Evolutionary conservation across 106 monocot species (phyloP), one percentile per base, ranked within the genome.

Genomic region (Acanthochlamys bracteata): DNA sequence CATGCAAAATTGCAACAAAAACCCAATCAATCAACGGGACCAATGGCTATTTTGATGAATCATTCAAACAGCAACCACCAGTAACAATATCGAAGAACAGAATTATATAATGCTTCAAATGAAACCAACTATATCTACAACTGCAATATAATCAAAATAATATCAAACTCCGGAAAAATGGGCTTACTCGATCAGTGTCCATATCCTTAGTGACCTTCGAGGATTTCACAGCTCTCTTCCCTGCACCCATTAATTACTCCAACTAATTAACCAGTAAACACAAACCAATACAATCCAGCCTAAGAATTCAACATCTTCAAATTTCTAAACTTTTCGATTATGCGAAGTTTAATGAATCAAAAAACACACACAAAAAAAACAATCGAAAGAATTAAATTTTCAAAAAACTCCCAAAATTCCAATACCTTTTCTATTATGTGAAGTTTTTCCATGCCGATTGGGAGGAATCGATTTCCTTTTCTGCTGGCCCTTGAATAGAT

Each of bases 401-500:
- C 43, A 43, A 43, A 13, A 49, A 49, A 49, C 4, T 17, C 12
- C 15, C 27, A 26, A 23, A 13, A 20, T 8, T 16, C 13, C 4
- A 27, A 24, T 25, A 83, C 87, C 87, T 80, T 87, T 87, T 33
- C 87, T 79, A 51, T 64, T 46, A 17, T 74, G 56, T 45, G 74
- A 45, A 16, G 41, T 16, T 73, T 80, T 83, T 12, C 87, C 83
- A 66, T 83, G 87, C 71, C 80, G 87, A 71, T 72, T 87, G 11
- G 83, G 83, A 65, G 83, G 87, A 26, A 87, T 77, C 9, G 74
- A 57, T 59, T 87, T 87, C 47, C 26, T 73, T 79, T 86, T 87
- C 64, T 80, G 61, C 68, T 73, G 63, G 19, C 87, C 87, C 72
- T 87, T 87, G 71, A 83, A 87, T 19, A 83, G 55, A 52, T 66